These are phyloP conservation scores for Brasenia schreberi DNA, from an alignment of 164 flowering plant species.

Conservation along the genomic window DNA sequence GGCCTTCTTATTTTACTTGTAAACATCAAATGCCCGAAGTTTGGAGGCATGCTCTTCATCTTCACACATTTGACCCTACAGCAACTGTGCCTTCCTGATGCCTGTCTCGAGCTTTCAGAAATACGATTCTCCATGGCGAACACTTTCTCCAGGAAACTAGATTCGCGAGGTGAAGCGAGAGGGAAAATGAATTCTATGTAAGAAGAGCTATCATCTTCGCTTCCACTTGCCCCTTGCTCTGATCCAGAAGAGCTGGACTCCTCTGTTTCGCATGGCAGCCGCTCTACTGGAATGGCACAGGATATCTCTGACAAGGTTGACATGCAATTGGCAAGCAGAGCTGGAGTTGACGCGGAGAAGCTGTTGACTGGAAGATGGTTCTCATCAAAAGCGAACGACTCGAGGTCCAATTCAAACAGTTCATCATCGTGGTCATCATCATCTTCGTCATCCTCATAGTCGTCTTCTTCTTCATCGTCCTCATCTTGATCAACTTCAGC, in stretches of 20 bases:
- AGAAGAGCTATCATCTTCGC: background rate
- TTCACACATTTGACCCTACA: background rate
- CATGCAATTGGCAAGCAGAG: conserved; percentile 6
- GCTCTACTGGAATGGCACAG: background rate
- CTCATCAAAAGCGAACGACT: conserved; percentile 15
- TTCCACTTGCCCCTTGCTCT: background rate
- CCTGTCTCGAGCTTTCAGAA: background rate
- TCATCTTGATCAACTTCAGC: background rate
- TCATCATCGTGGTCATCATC: conserved; percentile 9
- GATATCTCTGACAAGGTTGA: background rate
- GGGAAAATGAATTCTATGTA: background rate
- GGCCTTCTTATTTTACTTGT: conserved; percentile 48
- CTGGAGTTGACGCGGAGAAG: conserved; percentile 5
- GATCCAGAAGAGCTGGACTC: background rate
- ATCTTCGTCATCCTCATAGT: conserved; percentile 9
- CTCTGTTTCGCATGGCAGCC: background rate
- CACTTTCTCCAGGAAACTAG: background rate
- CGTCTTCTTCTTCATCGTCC: background rate
- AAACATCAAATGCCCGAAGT: conserved; percentile 73
- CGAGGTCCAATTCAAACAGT: conserved; percentile 24
- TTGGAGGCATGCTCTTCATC: conserved; percentile 27
- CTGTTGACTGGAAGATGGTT: conserved; percentile 6
- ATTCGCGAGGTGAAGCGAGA: background rate
- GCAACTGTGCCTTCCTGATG: background rate
- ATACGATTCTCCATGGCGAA: background rate